Conservation (phyloP, 805 yeast species). For the Nakazawaea anatomiae region DNA sequence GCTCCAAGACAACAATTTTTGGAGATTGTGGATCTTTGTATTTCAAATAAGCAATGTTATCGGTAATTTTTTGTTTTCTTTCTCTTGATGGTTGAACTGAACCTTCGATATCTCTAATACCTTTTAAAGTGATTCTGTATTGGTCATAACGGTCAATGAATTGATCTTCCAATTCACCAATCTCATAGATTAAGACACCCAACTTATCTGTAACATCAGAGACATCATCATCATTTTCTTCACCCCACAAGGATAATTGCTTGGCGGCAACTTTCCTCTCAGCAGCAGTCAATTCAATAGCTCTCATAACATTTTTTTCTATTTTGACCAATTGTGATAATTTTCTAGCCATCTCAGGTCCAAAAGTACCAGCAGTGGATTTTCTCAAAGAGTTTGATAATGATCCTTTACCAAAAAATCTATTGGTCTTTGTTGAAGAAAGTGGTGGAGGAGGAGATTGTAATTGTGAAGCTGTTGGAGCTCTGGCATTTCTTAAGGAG, state of each 20-base stretch:
- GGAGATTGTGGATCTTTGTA: constrained; percentile 98
- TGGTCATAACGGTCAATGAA: constrained; percentile 97
- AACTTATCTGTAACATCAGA: constrained; percentile 95
- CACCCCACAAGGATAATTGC: constrained; percentile 97
- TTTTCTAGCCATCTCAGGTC: constrained; percentile 92
- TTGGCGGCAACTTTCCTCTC: constrained; percentile 96
- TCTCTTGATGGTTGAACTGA: constrained; percentile 98
- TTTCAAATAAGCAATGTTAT: constrained; percentile 94
- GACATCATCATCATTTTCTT: constrained; percentile 94
- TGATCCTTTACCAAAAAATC: constrained; percentile 71
- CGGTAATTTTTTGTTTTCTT: constrained; percentile 95
- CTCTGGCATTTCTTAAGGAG: constrained; percentile 71
- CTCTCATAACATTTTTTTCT: constrained; percentile 94
- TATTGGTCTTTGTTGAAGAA: constrained; percentile 60
- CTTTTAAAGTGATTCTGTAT: constrained; percentile 92
- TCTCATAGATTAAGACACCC: constrained; percentile 91
- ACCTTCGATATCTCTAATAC: constrained; percentile 93
- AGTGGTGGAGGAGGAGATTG: constrained; percentile 81
- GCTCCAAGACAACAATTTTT: constrained; percentile 91
- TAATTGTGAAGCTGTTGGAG: constrained; percentile 78
- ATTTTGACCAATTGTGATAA: constrained; percentile 88
- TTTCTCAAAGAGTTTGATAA: constrained; percentile 69
- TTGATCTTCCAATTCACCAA: constrained; percentile 97
- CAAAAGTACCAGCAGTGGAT: constrained; percentile 83
- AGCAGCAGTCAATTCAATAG: constrained; percentile 85